Percentiles rank a stretch among this genome's conserved stretches.
Conservation (phyloP, 257 asterid species). For the Scutellaria baicalensis region DNA sequence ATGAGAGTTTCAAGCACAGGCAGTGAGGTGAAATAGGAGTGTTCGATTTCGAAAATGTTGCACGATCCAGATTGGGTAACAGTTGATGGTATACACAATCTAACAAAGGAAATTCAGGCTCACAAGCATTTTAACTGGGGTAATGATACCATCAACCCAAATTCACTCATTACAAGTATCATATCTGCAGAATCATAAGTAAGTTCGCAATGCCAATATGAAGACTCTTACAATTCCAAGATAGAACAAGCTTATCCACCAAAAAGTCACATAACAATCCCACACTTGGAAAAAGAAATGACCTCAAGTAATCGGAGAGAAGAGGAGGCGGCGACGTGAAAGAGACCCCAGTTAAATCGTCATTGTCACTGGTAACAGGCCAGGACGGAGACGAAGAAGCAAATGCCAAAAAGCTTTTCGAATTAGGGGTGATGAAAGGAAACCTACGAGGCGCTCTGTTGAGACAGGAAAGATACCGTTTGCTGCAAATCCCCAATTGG, state of each 20-base stretch:
- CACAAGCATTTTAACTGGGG: not conserved
- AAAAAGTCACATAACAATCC: too few relatives aligned
- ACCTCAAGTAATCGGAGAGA: constrained; percentile 40
- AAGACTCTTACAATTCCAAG: not conserved
- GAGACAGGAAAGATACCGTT: not conserved
- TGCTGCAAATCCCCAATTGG: constrained; percentile 28
- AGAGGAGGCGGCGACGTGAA: constrained; percentile 19
- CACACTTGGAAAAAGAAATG: not conserved
- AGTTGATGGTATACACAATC: not conserved
- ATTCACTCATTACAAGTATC: not conserved
- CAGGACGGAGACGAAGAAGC: constrained; percentile 23
- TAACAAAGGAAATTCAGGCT: not conserved
- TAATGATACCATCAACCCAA: not conserved
- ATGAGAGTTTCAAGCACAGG: not conserved
- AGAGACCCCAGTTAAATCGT: constrained; percentile 19
- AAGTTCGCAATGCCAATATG: not conserved
- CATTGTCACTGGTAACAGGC: constrained; percentile 14
- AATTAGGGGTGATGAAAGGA: constrained; percentile 1
- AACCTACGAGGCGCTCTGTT: constrained; percentile 5
- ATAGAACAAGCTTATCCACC: too few relatives aligned
- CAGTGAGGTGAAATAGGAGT: not conserved
- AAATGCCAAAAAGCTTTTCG: constrained; percentile 17
- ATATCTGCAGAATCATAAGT: not conserved
- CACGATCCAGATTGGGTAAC: not conserved
- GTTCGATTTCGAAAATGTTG: not conserved